Percentiles rank a stretch among this genome's conserved stretches.
These are phyloP conservation scores for Aspergillus puulaauensis DNA, from an alignment of 2,329 filamentous ascomycete genomes.

Conservation along the genomic window DNA sequence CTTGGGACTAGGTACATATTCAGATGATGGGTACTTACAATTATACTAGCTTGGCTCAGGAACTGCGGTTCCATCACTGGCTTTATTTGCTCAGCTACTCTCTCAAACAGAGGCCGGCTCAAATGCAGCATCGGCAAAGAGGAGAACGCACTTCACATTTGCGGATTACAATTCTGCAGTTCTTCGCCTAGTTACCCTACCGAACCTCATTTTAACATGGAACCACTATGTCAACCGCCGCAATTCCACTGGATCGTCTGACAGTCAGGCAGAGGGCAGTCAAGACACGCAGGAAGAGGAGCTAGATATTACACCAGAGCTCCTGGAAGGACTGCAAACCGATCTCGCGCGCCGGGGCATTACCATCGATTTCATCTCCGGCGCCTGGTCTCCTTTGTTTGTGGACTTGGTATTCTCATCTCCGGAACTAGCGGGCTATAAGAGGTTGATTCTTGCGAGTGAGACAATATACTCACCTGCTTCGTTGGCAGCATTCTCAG, in stretches of 20 bases:
- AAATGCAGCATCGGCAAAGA: neutral
- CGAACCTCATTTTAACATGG: constrained; percentile 61
- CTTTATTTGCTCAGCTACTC: constrained; percentile 55
- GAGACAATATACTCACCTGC: constrained; percentile 65
- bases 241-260: neutral
- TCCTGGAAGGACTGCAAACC: constrained; percentile 47
- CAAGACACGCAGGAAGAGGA: constrained; percentile 14
- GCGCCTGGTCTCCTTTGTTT: constrained; percentile 55
- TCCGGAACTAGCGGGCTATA: constrained; percentile 33
- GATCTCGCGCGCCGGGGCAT: constrained; percentile 46
- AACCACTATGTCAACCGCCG: constrained; percentile 24
- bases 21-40: neutral
- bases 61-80: constrained; percentile 58
- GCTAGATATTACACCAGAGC: constrained; percentile 51
- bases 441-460: constrained; percentile 56
- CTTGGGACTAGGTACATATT: neutral
- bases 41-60: constrained; percentile 57
- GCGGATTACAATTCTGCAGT: constrained; percentile 64
- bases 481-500: constrained; percentile 55
- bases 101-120: constrained; percentile 19
- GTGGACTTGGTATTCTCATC: constrained; percentile 44
- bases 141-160: constrained; percentile 52
- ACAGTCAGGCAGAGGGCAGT: constrained; percentile 3
- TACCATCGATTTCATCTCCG: constrained; percentile 57
- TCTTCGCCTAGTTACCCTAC: constrained; percentile 59